Conservation (phyloP, 805 yeast species). For the Metschnikowia koreensis region DNA sequence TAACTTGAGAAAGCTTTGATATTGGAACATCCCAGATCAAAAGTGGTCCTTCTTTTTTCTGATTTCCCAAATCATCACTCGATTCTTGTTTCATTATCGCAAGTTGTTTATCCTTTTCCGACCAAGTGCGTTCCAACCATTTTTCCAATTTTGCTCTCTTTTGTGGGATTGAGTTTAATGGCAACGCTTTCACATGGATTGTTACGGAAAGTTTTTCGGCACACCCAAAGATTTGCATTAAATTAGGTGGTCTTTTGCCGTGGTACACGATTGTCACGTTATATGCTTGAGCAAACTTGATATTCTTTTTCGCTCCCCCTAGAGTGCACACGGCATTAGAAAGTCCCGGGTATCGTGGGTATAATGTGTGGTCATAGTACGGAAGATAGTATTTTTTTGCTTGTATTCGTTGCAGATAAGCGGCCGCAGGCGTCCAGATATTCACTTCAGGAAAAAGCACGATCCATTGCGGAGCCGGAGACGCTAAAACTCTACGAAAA, state of each 20-base stretch:
- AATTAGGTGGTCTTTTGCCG: conserved; percentile 25
- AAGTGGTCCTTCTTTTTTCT: too few species aligned
- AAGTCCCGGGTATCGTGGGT: conserved; percentile 72
- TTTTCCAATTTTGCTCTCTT: conserved; percentile 59
- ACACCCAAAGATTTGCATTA: conserved; percentile 31
- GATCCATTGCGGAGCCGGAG: conserved; percentile 55
- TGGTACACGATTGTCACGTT: conserved; percentile 54
- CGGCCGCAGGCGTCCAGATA: conserved; percentile 51
- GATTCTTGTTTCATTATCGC: conserved; percentile 1
- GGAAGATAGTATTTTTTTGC: conserved; percentile 62
- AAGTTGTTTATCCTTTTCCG: conserved; percentile 54
- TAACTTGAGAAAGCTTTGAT: conserved; percentile 7
- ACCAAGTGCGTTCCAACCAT: conserved; percentile 78
- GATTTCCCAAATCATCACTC: too few species aligned
- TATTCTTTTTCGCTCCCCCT: conserved; percentile 25
- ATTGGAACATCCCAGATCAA: conserved; percentile 7
- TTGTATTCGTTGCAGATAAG: conserved; percentile 50
- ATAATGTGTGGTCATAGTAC: conserved; percentile 55
- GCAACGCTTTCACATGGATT: conserved; percentile 48
- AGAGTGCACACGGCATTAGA: conserved; percentile 47
- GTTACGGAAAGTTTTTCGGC: conserved; percentile 35
- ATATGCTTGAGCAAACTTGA: conserved; percentile 46
- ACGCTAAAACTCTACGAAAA: conserved; percentile 35
- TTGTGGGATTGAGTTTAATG: conserved; percentile 47
- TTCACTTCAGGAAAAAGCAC: conserved; percentile 86